Percentiles rank a stretch among this genome's conserved stretches.
Conservation (phyloP, 768 basidiomycete species). For the Polyporus arcularius region DNA sequence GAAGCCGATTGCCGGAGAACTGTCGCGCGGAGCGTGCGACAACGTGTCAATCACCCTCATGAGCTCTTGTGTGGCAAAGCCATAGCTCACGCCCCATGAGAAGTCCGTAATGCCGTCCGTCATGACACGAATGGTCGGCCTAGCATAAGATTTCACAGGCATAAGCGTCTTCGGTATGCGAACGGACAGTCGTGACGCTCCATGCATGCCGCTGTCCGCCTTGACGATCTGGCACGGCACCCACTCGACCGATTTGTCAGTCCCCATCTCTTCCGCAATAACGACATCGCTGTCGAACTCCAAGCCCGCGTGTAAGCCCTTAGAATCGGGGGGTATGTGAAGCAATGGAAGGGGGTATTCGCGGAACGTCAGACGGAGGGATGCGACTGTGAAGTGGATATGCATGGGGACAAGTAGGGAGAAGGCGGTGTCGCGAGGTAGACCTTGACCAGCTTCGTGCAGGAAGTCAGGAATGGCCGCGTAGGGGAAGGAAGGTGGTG, state of each 20-base stretch:
- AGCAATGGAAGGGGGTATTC: conserved; percentile 90
- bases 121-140: conserved; percentile 68
- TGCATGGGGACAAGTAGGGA: conserved; percentile 84
- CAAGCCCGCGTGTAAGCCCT: conserved; percentile 46
- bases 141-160: conserved; percentile 92
- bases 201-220: conserved; percentile 51
- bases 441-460: conserved; percentile 60
- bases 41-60: conserved; percentile 82
- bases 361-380: conserved; percentile 65
- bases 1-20: conserved; percentile 83
- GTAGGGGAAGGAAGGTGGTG: conserved; percentile 61
- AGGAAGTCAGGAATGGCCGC: conserved; percentile 64
- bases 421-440: conserved; percentile 72
- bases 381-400: conserved; percentile 63
- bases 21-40: conserved; percentile 74
- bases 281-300: conserved; percentile 78
- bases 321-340: conserved; percentile 58
- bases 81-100: conserved; percentile 88
- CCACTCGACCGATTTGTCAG: conserved; percentile 67
- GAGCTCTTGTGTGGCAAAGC: conserved; percentile 84
- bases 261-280: conserved; percentile 85
- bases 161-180: conserved; percentile 88
- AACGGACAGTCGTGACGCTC: conserved; percentile 55
- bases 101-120: conserved; percentile 69
- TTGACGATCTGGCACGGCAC: conserved; percentile 66